These are phyloP conservation scores for Colletotrichum spinosum DNA, from an alignment of 2,329 filamentous ascomycete species.

Conservation along the genomic window DNA sequence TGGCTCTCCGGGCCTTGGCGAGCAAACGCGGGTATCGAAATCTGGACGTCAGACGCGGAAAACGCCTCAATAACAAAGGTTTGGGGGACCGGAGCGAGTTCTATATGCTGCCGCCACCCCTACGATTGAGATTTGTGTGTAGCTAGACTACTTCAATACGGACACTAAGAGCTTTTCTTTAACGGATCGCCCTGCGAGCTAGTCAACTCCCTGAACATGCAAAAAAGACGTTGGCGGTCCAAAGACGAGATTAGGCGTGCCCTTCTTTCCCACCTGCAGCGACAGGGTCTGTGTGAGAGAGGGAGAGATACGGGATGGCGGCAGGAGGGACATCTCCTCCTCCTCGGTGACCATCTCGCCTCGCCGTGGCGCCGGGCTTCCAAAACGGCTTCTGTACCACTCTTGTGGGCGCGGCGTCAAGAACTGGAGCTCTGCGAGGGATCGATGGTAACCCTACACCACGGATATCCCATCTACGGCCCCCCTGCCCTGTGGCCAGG, in stretches of 20 bases:
- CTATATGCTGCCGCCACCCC: slow-evolving; percentile 10
- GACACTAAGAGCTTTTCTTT: not conserved
- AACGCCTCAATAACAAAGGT: slow-evolving; percentile 5
- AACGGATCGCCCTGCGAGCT: not conserved
- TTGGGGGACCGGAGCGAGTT: slow-evolving; percentile 1
- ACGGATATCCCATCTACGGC: not conserved
- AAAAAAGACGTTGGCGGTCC: not conserved
- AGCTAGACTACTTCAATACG: not conserved
- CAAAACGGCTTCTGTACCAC: slow-evolving; percentile 30
- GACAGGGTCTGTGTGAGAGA: slow-evolving; percentile 10
- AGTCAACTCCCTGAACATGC: not conserved
- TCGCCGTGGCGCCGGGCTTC: slow-evolving; percentile 19
- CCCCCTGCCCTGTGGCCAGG: slow-evolving; percentile 5
- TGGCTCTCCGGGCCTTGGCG: slow-evolving; percentile 16
- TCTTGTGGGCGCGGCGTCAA: slow-evolving; percentile 9
- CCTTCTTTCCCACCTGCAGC: slow-evolving; percentile 8
- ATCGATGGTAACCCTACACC: slow-evolving; percentile 24
- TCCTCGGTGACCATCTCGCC: slow-evolving; percentile 7
- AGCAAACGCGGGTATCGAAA: not conserved
- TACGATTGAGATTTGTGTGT: not conserved
- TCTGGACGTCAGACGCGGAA: slow-evolving; percentile 3
- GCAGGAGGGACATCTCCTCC: not conserved
- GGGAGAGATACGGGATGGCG: slow-evolving; percentile 14
- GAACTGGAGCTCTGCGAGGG: slow-evolving; percentile 18
- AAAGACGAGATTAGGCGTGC: slow-evolving; percentile 1